Evolutionary conservation across 331 rosid genomes (phyloP).

Genomic region (Malus hybrid): DNA sequence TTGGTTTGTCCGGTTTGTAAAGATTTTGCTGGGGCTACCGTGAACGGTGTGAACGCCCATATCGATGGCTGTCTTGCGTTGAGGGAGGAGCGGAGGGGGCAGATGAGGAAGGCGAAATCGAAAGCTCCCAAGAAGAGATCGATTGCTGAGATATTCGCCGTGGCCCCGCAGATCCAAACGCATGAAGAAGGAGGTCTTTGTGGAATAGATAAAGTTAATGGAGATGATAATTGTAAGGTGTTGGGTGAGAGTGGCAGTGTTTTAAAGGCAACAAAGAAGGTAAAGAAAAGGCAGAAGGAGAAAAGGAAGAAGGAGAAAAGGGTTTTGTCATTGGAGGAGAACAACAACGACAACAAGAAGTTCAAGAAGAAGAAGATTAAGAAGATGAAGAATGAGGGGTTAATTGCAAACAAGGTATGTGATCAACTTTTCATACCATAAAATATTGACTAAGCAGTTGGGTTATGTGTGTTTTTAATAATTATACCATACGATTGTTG

Average conservation of each 20-base stretch:
- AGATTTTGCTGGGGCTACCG: constrained; percentile 49
- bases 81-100: constrained; percentile 30
- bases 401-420: constrained; percentile 57
- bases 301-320: constrained; percentile 17
- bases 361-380: constrained; percentile 9
- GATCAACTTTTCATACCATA: constrained; percentile 21
- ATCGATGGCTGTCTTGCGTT: constrained; percentile 51
- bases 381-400: constrained; percentile 23
- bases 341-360: constrained; percentile 9
- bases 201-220: neutral
- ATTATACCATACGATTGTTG: no score
- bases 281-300: constrained; percentile 23
- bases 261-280: neutral
- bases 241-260: neutral
- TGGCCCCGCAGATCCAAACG: constrained; percentile 60
- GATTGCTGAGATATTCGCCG: constrained; percentile 79
- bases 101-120: constrained; percentile 40
- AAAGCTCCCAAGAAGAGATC: constrained; percentile 78
- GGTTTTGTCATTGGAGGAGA: neutral
- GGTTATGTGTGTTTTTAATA: no score
- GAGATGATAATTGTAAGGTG: constrained; percentile 5
- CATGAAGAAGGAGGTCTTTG: constrained; percentile 6
- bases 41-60: constrained; percentile 67
- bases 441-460: constrained; percentile 2
- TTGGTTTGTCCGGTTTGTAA: constrained; percentile 74